Base-by-base conservation (phyloP, 2,329 filamentous ascomycete species). In the Cercospora canescens region DNA sequence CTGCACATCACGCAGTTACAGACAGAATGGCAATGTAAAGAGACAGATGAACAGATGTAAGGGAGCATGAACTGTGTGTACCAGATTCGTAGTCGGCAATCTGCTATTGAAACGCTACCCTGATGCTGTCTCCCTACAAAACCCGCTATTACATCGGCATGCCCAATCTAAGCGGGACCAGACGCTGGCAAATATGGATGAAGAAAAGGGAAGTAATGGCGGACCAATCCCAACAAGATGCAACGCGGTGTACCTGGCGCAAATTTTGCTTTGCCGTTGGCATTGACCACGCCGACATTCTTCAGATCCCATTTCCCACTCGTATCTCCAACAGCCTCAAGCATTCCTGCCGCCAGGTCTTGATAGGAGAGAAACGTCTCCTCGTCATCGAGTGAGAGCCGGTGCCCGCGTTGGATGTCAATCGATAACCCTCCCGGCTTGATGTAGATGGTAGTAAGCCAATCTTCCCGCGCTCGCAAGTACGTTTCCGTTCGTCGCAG, bases 271-370 rank as follows among this genome's bases (percentile, higher is more conserved):
- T 64, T 67, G 1, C 73, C 73, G 8, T 69, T 69, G 6, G 68
- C 66, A 67, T 79, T 79, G 0, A 75, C 58, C 12, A 78, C 77
- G 8, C 70, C 64, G 12, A 75, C 70, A 66, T 72, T 72, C 41
- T 74, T 63, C 6, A 18, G 30, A 41, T 62, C 63, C 30, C 56
- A 68, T 34, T 24, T 18, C 7, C 48, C 63, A 6, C 18, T 32
- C 9, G 26, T 52, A 39, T 65, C 65, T 35, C 65, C 54, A 0
- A 78, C 81, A 5, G 79, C 79, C 71, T 85, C 82, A 18, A 85
- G 75, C 84, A 85, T 85, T 0, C 71, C 82, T 1, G 80, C 82
- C 1, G 81, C 77, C 16, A 85, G 69, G 68, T 85, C 83, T 4
- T 80, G 41, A 57, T 81, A 85, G 1, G 73, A 77, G 2, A 85